These are phyloP conservation scores for Thinopyrum elongatum DNA, from an alignment of 176 grass and related monocot species.

Conservation along the genomic window DNA sequence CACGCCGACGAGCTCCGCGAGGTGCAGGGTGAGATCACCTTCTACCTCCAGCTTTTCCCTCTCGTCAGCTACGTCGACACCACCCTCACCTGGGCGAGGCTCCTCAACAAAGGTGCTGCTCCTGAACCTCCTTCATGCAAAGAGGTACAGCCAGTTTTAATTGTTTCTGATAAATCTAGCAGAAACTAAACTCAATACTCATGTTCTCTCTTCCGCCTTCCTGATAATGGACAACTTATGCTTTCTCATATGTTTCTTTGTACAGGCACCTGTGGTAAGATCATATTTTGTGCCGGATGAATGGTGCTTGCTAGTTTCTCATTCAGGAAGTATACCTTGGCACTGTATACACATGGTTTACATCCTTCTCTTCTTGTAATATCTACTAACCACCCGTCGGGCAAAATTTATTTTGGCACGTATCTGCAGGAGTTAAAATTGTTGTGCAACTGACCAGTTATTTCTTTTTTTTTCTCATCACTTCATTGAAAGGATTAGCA, in stretches of 20 bases:
- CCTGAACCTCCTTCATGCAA: conserved; percentile 9
- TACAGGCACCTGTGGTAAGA: conserved; percentile 52
- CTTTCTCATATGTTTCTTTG: conserved; percentile 5
- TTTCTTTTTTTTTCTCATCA: not conserved
- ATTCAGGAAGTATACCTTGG: conserved; percentile 28
- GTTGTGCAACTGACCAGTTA: not conserved
- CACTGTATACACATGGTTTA: not conserved
- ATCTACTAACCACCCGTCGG: not conserved
- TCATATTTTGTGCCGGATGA: conserved; percentile 38
- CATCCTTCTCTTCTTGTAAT: not conserved
- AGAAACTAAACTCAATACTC: not conserved
- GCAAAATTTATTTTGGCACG: not conserved
- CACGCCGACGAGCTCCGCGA: conserved; percentile 66
- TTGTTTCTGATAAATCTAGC: not conserved
- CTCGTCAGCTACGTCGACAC: conserved; percentile 69
- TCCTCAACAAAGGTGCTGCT: not conserved
- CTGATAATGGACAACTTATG: not conserved
- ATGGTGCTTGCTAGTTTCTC: conserved; percentile 10
- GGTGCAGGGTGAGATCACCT: conserved; percentile 65
- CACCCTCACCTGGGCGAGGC: conserved; percentile 42
- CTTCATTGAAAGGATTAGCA: not conserved
- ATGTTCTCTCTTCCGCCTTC: not conserved
- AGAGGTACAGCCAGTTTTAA: conserved; percentile 36
- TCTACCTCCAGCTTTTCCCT: conserved; percentile 72
- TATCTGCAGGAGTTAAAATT: conserved; percentile 19